Evolutionary conservation across 768 basidiomycete species (phyloP).

Genomic region (Boletus rufocinnamomeus): DNA sequence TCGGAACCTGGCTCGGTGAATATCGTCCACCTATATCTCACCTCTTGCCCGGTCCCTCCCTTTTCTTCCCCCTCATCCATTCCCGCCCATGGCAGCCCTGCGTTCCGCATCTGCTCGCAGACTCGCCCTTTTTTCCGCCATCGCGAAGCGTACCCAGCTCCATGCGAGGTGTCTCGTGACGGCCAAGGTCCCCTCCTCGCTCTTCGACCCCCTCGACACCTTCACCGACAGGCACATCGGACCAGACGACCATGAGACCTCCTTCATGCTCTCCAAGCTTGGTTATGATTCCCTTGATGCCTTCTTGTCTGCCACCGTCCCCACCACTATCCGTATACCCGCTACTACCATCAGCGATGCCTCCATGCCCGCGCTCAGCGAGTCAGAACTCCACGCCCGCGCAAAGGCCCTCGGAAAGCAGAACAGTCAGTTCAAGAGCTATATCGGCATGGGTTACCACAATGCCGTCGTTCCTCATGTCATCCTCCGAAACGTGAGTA

Average conservation of each 20-base stretch:
- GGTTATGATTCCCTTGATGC: slow-evolving; percentile 88
- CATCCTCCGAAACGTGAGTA: slow-evolving; percentile 82
- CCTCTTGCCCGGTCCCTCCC: slow-evolving; percentile 18
- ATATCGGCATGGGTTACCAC: slow-evolving; percentile 99
- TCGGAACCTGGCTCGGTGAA: slow-evolving; percentile 43
- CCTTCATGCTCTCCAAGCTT: slow-evolving; percentile 77
- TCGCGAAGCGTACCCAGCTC: slow-evolving; percentile 23
- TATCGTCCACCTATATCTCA: slow-evolving; percentile 29
- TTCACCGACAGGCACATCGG: slow-evolving; percentile 93
- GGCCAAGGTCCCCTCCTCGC: slow-evolving; percentile 55
- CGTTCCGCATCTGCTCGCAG: slow-evolving; percentile 30
- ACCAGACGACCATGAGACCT: slow-evolving; percentile 79
- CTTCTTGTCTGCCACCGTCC: slow-evolving; percentile 84
- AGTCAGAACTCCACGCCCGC: slow-evolving; percentile 76
- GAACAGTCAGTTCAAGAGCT: slow-evolving; percentile 87
- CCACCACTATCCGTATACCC: slow-evolving; percentile 74
- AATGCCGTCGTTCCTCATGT: slow-evolving; percentile 94
- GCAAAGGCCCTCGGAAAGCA: slow-evolving; percentile 74
- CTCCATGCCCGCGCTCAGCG: slow-evolving; percentile 76
- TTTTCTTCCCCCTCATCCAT: slow-evolving; percentile 18
- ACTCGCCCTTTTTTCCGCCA: slow-evolving; percentile 17
- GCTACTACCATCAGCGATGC: slow-evolving; percentile 59
- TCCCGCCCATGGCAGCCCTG: slow-evolving; percentile 32
- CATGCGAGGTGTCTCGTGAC: slow-evolving; percentile 54
- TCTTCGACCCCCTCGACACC: slow-evolving; percentile 86